A percentile compares a stretch with the other conserved stretches of the same genome.
Conservation (phyloP, 2,329 filamentous ascomycete genomes). For the Stenocarpella maydis region DNA sequence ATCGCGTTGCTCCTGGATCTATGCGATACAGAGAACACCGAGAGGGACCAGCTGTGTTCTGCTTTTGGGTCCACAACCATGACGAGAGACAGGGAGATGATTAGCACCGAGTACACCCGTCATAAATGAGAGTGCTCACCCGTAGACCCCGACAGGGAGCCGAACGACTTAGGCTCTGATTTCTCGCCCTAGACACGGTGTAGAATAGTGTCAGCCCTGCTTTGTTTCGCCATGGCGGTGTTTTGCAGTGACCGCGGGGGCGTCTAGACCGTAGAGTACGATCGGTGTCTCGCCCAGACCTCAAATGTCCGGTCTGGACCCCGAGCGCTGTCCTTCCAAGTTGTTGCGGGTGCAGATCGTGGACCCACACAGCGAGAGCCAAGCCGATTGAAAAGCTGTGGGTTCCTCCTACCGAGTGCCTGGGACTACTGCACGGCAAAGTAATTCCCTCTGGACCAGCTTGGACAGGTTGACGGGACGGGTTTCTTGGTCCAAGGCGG, state of each 20-base stretch:
- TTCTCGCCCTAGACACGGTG: conserved; percentile 1
- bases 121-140: conserved; percentile 1
- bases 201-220: background rate
- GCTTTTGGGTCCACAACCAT: background rate
- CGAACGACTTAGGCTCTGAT: background rate
- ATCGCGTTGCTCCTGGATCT: background rate
- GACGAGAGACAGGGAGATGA: background rate
- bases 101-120: background rate
- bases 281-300: conserved; percentile 8
- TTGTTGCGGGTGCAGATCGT: conserved; percentile 7
- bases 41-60: background rate
- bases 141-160: too few relatives aligned
- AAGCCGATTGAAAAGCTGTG: background rate
- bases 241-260: background rate
- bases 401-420: background rate
- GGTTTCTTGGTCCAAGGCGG: background rate
- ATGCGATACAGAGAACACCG: background rate
- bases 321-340: conserved; percentile 17
- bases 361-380: background rate
- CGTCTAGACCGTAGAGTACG: too few relatives aligned
- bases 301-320: conserved; percentile 11
- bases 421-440: conserved; percentile 3
- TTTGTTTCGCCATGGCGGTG: conserved; percentile 2
- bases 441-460: background rate
- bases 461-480: background rate